Conservation (phyloP, 164 flowering plant genomes). For the Magnolia kwangsiensis region DNA sequence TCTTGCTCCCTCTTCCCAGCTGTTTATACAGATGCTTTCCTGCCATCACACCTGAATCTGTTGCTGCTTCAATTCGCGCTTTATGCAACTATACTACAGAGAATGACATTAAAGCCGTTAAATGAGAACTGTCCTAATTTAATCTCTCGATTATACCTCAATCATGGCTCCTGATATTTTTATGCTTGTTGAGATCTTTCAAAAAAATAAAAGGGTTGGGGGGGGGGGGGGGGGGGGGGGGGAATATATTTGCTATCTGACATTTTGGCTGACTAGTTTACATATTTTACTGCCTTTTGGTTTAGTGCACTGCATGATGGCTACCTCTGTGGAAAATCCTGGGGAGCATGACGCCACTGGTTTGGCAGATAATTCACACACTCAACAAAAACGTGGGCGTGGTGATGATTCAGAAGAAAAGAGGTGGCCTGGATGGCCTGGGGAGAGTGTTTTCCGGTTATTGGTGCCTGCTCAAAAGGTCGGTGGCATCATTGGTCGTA, state of each 20-base stretch:
- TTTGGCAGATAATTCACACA: constrained; percentile 12
- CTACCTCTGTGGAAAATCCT: constrained; percentile 18
- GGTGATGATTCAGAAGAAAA: constrained; percentile 45
- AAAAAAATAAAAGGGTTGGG: too few relatives aligned
- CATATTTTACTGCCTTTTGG: background rate
- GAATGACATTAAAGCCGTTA: too few relatives aligned
- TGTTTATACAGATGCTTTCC: too few relatives aligned
- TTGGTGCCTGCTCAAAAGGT: constrained; percentile 92
- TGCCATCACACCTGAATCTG: too few relatives aligned
- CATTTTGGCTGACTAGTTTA: background rate
- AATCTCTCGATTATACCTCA: too few relatives aligned
- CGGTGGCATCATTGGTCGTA: constrained; percentile 96
- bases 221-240: too few relatives aligned
- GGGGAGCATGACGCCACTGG: constrained; percentile 11
- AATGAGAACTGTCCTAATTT: too few relatives aligned
- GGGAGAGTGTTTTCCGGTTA: constrained; percentile 86
- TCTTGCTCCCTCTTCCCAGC: too few relatives aligned
- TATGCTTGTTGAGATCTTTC: too few relatives aligned
- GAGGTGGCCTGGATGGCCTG: constrained; percentile 99
- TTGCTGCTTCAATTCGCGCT: too few relatives aligned
- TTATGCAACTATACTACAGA: too few relatives aligned
- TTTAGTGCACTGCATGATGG: constrained; percentile 18
- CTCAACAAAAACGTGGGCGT: constrained; percentile 16
- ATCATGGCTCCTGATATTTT: too few relatives aligned
- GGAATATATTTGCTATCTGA: background rate